Base-by-base conservation (phyloP, 2,329 filamentous ascomycete genomes). In the Fusarium torreyae region DNA sequence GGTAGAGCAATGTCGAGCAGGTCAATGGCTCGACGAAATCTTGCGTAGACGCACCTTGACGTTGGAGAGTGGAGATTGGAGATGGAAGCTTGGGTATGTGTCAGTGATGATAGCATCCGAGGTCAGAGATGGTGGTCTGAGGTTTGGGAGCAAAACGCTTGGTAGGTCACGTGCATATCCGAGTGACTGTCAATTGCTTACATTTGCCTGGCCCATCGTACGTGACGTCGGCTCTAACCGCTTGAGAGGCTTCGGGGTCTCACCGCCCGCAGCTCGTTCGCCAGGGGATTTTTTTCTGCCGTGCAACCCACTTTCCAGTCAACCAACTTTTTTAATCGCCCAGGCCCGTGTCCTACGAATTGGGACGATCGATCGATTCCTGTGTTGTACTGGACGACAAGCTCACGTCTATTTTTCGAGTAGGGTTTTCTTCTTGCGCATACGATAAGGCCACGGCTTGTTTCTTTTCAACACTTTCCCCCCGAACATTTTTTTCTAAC, bases 101-200 rank as follows among this genome's bases (percentile, higher is more conserved):
- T 66, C 57, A 70, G 58, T 73, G 69, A 74, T 71, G 65, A 71
- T 65, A 54, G 68, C 56, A 71, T 69, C 75, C 74, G 74, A 75
- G 73, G 70, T 71, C 65, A 63, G 46, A 70, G 68, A 70, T 68
- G 70, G 67, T 78, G 74, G 76, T 75, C 70, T 72, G 76, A 79
- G 76, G 76, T 75, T 69, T 66, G 53, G 68, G 68, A 66, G 72
- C 61, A 69, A 77, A 73, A 75, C 65, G 74, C 75, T 73, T 68
- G 65, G 38, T 9, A 38, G 24, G 51, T 76, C 74, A 76, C 74
- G 66, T 71, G 68, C 0, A 0, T 63, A 71, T 54, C 72, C 77
- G 76, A 64, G 28, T 13, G 15, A 17, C 11, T 40, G 28, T 31
- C 28, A 31, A 31, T 33, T 44, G 57, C 56, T 68, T 44, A 69